phyloP scores from a whole-genome alignment of 2,329 filamentous ascomycete genomes.

The Botryosphaeria dothidea region DNA sequence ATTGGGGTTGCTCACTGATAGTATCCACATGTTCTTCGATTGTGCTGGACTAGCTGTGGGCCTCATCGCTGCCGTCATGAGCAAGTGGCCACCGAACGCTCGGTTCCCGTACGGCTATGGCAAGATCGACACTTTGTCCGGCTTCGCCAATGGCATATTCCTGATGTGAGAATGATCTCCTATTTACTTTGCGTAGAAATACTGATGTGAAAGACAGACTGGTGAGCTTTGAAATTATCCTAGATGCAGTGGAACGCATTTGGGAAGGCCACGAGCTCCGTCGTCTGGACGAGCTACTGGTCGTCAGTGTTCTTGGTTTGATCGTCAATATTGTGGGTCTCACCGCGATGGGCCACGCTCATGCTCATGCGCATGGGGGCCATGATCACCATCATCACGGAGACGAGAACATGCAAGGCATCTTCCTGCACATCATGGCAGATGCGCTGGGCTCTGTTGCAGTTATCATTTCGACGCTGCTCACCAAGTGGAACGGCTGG shows the following conservation, averaged over 20 bases:
- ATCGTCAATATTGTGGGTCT: conserved; percentile 92
- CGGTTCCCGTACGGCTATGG: conserved; percentile 94
- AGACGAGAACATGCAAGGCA: conserved; percentile 98
- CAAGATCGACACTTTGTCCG: conserved; percentile 93
- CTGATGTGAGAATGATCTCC: conserved; percentile 64
- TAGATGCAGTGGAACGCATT: conserved; percentile 87
- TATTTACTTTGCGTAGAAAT: neutral
- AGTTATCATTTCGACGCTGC: conserved; percentile 85
- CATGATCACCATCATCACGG: conserved; percentile 58
- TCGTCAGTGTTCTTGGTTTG: conserved; percentile 84
- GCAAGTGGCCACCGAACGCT: conserved; percentile 90
- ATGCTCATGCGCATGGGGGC: conserved; percentile 55
- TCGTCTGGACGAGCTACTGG: conserved; percentile 79
- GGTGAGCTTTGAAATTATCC: conserved; percentile 93
- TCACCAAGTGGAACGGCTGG: conserved; percentile 89
- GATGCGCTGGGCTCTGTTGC: conserved; percentile 93
- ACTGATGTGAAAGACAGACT: conserved; percentile 57
- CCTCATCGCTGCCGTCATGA: conserved; percentile 87
- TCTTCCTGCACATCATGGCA: conserved; percentile 92
- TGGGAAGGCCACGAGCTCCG: conserved; percentile 82
- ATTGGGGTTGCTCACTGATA: conserved; percentile 91
- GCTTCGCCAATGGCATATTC: conserved; percentile 95
- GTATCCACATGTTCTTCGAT: conserved; percentile 99
- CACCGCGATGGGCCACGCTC: conserved; percentile 70
- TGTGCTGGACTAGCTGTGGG: conserved; percentile 90